A percentile compares a stretch with the other conserved stretches of the same genome.
Evolutionary conservation across 805 yeast genomes (phyloP).

Genomic region (Saturnispora sanitii): DNA sequence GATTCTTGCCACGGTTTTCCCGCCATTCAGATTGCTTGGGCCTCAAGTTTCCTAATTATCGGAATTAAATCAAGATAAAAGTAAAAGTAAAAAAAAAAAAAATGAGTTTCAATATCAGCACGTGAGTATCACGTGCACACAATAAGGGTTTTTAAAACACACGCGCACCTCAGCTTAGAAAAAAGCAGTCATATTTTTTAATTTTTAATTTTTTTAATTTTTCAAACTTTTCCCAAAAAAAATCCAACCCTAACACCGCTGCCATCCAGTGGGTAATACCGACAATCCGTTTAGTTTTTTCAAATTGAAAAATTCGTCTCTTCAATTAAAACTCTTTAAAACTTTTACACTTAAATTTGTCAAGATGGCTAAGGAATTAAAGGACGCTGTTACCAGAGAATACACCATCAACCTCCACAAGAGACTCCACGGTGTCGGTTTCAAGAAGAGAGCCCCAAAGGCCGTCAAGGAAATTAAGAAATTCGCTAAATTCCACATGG

Average conservation of each 20-base stretch:
- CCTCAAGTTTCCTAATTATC: too few species aligned
- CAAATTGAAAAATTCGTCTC: too few species aligned
- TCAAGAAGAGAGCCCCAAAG: slow-evolving; percentile 99
- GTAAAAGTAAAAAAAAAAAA: too few species aligned
- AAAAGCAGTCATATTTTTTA: not conserved
- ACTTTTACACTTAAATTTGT: too few species aligned
- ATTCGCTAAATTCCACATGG: slow-evolving; percentile 98
- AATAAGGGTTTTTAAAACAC: not conserved
- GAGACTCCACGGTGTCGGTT: slow-evolving; percentile 97
- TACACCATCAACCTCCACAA: slow-evolving; percentile 99
- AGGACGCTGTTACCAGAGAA: slow-evolving; percentile 99
- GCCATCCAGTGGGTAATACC: too few species aligned
- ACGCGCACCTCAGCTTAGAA: not conserved
- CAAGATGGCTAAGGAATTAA: slow-evolving; percentile 53
- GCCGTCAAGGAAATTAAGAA: slow-evolving; percentile 99
- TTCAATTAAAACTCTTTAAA: too few species aligned
- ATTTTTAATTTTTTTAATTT: not conserved
- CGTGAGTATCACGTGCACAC: not conserved
- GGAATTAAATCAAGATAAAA: too few species aligned
- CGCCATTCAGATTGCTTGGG: too few species aligned
- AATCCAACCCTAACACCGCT: not conserved
- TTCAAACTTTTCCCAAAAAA: not conserved
- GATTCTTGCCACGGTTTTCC: too few species aligned
- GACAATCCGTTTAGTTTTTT: too few species aligned
- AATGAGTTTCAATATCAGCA: too few species aligned